Conservation (phyloP, 1,284 basidiomycete genomes). For the Trichosporon asahii region DNA sequence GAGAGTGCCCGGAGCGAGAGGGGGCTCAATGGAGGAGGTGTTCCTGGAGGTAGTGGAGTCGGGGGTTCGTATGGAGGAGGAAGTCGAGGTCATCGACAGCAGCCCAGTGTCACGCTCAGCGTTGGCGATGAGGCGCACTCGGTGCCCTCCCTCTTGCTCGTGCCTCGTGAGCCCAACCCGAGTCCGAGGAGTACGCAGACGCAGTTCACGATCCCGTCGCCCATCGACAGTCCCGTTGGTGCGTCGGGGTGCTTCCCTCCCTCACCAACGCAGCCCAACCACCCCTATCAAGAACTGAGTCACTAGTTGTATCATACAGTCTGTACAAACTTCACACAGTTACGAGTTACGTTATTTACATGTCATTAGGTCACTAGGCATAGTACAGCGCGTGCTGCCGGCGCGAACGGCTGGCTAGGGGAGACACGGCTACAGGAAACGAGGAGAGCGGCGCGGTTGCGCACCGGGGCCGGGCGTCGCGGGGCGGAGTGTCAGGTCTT, state of each 20-base stretch:
- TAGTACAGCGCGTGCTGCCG: background rate
- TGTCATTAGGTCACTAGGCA: background rate
- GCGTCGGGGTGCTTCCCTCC: background rate
- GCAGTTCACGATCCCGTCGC: background rate
- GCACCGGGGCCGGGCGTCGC: background rate
- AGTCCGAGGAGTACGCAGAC: background rate
- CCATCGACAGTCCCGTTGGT: background rate
- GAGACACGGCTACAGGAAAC: background rate
- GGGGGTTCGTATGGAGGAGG: background rate
- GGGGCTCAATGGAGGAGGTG: background rate
- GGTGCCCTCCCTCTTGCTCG: background rate
- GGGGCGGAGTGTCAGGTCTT: background rate
- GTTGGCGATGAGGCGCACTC: background rate
- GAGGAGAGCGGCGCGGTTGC: background rate
- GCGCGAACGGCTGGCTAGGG: background rate
- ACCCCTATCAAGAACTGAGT: background rate
- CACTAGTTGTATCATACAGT: background rate
- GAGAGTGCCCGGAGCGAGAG: too few relatives aligned
- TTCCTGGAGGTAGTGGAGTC: background rate
- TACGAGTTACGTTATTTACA: background rate
- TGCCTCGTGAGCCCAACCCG: background rate
- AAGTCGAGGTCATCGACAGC: background rate
- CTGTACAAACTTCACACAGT: background rate
- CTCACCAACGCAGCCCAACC: background rate
- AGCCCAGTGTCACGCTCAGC: constrained; percentile 1